Evolutionary conservation across 495 filamentous ascomycete species (phyloP), one percentile per base, ranked within the genome.

Genomic region (Penicillium pancosmium): DNA sequence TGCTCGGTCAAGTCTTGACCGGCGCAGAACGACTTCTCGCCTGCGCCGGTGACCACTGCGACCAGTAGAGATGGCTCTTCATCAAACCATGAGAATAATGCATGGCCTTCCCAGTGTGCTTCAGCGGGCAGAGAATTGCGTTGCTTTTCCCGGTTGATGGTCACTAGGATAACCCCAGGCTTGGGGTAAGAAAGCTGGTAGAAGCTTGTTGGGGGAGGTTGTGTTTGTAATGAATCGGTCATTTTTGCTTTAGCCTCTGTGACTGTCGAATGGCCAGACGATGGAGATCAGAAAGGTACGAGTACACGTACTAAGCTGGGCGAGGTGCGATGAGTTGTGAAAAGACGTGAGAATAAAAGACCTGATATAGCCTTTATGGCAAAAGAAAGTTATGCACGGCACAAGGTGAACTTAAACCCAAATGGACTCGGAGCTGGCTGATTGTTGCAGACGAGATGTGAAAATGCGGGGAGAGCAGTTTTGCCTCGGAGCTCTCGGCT

Each of bases 21-120:
- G 0, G 81, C 79, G 57, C 77, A 84, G 54, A 84, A 84, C 0
- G 78, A 77, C 47, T 75, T 75, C 2, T 80, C 73, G 10, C 81
- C 81, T 4, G 63, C 65, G 12, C 80, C 81, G 0, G 81, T 84
- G 44, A 84, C 62, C 36, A 84, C 73, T 0, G 70, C 78, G 10
- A 80, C 75, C 5, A 78, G 72, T n/a, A 83, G 61, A 8, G 61
- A 66, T 2, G 80, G 78, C 57, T 82, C 78, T 5, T 65, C 63
- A 57, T 84, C 81, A 53, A 81, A 72, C 79, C 80, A 84, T 38
- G 70, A 58, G 57, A 75, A 80, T 10, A 84, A 55, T 11, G 59
- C 59, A 49, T 75, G 65, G 51, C 76, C 71, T 62, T 84, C 81
- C 58, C 62, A 70, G 61, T 84, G 75, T 12, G 72, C 76, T 2